Evolutionary conservation across 2,329 filamentous ascomycete species (phyloP), one percentile per base, ranked within the genome.

Genomic region (Colletotrichum lini): DNA sequence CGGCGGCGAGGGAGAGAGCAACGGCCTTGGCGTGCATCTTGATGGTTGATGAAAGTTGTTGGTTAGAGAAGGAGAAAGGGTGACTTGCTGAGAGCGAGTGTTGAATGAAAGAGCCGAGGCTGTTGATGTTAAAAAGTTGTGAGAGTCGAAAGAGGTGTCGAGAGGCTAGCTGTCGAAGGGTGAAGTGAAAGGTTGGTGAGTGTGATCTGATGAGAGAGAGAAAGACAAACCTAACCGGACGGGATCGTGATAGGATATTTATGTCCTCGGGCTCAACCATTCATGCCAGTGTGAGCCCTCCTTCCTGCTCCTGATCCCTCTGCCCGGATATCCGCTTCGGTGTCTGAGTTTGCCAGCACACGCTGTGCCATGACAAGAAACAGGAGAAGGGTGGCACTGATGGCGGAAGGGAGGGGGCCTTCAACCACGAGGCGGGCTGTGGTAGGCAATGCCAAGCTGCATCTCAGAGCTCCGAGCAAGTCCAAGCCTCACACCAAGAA

Each of bases 11-110:
- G 21, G 77, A 75, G 53, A 81, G 60, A 62, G 76, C 76, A 65
- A 76, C 74, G 72, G 64, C 54, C 69, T 72, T 72, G 56, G 76
- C 72, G 73, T 79, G 76, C 80, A 81, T 80, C 50, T 50, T 73
- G 73, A 72, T 40, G 13, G 23, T 56, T 47, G 21, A 44, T 65
- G 21, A 42, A 5, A 23, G 30, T 35, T 35, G 30, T 35, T 23
- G 23, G 23, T 23, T 35, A 35, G 30, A 35, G 26, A 35, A 8
- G 30, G 8, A 44, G 23, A 21, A 50, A 40, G 18, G 50, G 50
- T 57, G 42, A 18, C 18, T n/a, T n/a, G 45, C 42, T 58, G 58
- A 35, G 65, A 69, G 58, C 59, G 69, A 63, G 69, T 49, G 65
- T 62, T 62, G 40, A 10, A 23, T 30, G 30, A 56, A 12, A 47